These are phyloP conservation scores for Elongisporangium senticosum DNA, from an alignment of 352 stramenopile genomes.

Conservation along the genomic window DNA sequence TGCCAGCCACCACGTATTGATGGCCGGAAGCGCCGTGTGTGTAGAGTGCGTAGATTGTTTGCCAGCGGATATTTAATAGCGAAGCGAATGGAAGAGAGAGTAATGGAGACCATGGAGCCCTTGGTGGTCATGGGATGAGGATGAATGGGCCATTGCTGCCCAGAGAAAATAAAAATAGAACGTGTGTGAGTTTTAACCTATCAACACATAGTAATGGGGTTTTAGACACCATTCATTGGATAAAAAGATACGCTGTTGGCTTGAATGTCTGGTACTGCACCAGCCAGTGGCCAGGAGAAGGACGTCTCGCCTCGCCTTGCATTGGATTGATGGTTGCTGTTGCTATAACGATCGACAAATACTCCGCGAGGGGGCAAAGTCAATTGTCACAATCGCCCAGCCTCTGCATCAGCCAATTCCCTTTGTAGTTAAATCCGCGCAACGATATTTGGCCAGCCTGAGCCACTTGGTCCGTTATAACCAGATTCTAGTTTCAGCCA, in stretches of 20 bases:
- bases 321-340: too few species aligned
- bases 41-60: background rate
- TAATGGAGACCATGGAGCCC: background rate
- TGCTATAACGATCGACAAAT: background rate
- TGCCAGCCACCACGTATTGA: background rate
- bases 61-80: background rate
- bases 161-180: background rate
- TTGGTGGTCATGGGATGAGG: background rate
- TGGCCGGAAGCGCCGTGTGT: background rate
- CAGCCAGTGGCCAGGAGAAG: too few species aligned
- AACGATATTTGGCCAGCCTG: background rate
- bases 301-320: too few species aligned
- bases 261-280: too few species aligned
- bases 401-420: too few species aligned
- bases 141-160: too few species aligned
- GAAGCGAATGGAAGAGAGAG: background rate
- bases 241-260: background rate
- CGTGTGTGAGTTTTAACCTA: background rate
- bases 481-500: background rate
- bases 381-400: too few species aligned
- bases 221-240: background rate
- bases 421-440: background rate
- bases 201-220: background rate
- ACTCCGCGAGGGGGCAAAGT: background rate
- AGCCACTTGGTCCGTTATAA: background rate